Evolutionary conservation across 805 yeast genomes (phyloP), one percentile per base, ranked within the genome.

Genomic region (Metschnikowia vanudenii): DNA sequence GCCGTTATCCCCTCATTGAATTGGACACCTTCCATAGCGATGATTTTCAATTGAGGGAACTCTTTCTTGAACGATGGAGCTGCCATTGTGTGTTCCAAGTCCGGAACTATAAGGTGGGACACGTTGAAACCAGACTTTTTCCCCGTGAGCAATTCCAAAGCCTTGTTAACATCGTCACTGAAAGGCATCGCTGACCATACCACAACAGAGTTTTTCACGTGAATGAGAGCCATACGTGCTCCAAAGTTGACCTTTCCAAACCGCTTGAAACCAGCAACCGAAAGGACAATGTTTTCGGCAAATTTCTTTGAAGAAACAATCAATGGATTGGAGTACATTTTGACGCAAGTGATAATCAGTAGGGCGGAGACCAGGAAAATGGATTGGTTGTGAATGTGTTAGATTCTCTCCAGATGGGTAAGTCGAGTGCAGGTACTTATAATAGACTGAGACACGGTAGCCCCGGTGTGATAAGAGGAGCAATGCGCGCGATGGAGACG

Each of bases 11-110:
- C 43, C 2, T 55, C 58, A 14, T 71, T 71, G 32, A 63, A 64
- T 11, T 56, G 53, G 6, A 61, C 61, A 18, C 61, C 71, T 32
- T 73, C 80, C 64, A 78, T 73, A 5, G 83, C 87, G 49, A 84
- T 71, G 22, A 84, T 61, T 55, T 76, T 74, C 40, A 79, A 62
- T 2, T 68, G 56, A 3, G 88, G 86, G 58, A 67, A 74, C 44
- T 64, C 61, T 16, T 69, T 66, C 57, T 78, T 75, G 64, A 82
- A 77, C 12, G 76, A 74, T 20, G 62, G 57, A 11, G 82, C 78
- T 2, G 84, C 86, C 79, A 84, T 64, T 1, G 85, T 80, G 57
- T 84, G 90, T 52, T 81, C 85, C 28, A 52, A 57, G 56, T 84
- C 87, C 2, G 89, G 88, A 39, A 84, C 71, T 35, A 85, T 70